phyloP scores from a whole-genome alignment of 345 rosid species.

The Camelina laxa region DNA sequence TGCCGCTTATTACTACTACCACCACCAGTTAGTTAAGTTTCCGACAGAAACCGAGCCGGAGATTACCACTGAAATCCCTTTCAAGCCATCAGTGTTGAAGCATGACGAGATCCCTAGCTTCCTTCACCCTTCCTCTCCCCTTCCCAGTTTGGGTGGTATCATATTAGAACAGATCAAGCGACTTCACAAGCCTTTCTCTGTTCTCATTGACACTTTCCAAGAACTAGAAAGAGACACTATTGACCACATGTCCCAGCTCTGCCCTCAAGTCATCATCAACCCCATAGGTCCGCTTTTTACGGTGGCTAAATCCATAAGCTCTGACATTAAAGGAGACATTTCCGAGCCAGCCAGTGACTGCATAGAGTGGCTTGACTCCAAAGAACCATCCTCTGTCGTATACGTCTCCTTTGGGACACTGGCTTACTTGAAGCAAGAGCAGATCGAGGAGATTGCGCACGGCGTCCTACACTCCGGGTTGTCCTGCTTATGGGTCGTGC shows the following conservation, averaged over 20 bases:
- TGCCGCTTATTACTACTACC: no score
- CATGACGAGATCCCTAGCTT: no score
- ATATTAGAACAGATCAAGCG: slow-evolving; percentile 60
- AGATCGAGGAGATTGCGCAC: slow-evolving; percentile 47
- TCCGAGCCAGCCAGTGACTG: slow-evolving; percentile 49
- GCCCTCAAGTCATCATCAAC: slow-evolving; percentile 46
- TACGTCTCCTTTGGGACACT: slow-evolving; percentile 59
- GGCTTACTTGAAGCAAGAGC: slow-evolving; percentile 27
- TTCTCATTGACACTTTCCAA: slow-evolving; percentile 69
- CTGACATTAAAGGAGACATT: slow-evolving; percentile 49
- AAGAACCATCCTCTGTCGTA: slow-evolving; percentile 44
- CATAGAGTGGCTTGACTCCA: slow-evolving; percentile 60
- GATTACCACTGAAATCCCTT: no score
- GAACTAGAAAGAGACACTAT: slow-evolving; percentile 67
- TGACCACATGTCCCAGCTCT: slow-evolving; percentile 60
- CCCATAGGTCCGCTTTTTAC: slow-evolving; percentile 69
- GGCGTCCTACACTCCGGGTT: slow-evolving; percentile 25
- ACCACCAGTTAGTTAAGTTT: no score
- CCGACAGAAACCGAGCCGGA: no score
- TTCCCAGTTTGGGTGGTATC: no score
- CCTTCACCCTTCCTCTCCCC: no score
- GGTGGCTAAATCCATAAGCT: slow-evolving; percentile 47
- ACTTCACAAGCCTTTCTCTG: slow-evolving; percentile 58
- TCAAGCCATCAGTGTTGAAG: no score
- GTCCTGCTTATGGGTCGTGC: slow-evolving; percentile 36